Conservation (phyloP, 2,329 filamentous ascomycete genomes). For the Allantophomopsis lycopodina region DNA sequence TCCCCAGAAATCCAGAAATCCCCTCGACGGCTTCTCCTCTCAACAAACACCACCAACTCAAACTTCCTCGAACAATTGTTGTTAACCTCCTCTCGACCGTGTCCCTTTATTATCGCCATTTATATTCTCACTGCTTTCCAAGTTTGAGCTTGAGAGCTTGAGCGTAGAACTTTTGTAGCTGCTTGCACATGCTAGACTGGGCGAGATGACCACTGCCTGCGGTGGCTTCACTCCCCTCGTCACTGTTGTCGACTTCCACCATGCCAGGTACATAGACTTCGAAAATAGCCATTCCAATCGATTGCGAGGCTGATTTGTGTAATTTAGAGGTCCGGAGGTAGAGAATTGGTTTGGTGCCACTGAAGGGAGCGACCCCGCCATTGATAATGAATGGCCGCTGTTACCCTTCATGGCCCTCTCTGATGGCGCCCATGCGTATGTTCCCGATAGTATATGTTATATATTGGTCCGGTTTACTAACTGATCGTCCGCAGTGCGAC, state of each 20-base stretch:
- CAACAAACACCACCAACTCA: no score
- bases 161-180: no score
- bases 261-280: slow-evolving; percentile 37
- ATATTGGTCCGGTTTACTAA: slow-evolving; percentile 43
- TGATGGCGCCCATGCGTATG: slow-evolving; percentile 87
- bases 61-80: no score
- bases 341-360: slow-evolving; percentile 77
- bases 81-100: no score
- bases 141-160: no score
- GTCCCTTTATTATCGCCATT: no score
- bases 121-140: no score
- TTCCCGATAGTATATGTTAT: slow-evolving; percentile 1
- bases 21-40: no score
- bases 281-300: slow-evolving; percentile 1
- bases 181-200: no score
- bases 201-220: slow-evolving; percentile 10
- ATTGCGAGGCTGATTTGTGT: background rate
- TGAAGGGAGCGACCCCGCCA: slow-evolving; percentile 64
- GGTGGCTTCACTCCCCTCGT: slow-evolving; percentile 52
- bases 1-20: no score
- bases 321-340: slow-evolving; percentile 65
- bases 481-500: slow-evolving; percentile 42
- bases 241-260: slow-evolving; percentile 72
- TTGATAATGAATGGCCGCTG: slow-evolving; percentile 78
- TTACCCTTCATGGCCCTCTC: slow-evolving; percentile 95